These are phyloP conservation scores for Dipodascus geniculatus DNA, from an alignment of 805 yeast genomes.

Conservation along the genomic window DNA sequence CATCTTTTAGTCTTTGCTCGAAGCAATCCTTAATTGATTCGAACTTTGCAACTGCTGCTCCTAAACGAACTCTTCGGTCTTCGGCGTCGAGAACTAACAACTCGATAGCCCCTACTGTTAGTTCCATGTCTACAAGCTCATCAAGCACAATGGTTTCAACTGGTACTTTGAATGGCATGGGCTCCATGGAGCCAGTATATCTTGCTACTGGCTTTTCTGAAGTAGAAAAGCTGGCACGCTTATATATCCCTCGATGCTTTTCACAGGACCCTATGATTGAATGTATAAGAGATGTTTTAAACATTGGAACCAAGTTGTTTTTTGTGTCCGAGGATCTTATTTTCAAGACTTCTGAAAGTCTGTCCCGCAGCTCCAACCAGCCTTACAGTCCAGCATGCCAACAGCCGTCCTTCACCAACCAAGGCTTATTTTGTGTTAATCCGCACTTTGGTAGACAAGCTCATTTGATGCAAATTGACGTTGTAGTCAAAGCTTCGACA, in stretches of 20 bases:
- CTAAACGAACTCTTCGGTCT: not conserved
- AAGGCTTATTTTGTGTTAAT: not conserved
- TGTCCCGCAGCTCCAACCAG: not conserved
- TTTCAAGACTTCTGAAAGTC: conserved; percentile 39
- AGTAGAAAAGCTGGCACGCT: conserved; percentile 30
- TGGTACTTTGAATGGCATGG: not conserved
- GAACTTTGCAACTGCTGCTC: not conserved
- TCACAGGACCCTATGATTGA: conserved; percentile 39
- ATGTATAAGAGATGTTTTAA: conserved; percentile 50
- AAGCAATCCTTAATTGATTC: conserved; percentile 30
- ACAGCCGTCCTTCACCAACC: not conserved
- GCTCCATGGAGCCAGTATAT: not conserved
- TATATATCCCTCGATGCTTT: conserved; percentile 21
- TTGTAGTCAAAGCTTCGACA: conserved; percentile 55
- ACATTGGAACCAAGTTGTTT: conserved; percentile 46
- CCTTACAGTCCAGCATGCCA: not conserved
- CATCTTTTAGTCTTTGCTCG: conserved; percentile 48
- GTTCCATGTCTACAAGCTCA: no score
- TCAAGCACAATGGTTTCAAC: no score
- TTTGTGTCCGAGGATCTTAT: conserved; percentile 44
- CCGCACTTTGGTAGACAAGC: not conserved
- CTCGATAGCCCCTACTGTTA: no score
- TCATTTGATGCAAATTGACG: conserved; percentile 27
- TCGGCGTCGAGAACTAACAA: not conserved
- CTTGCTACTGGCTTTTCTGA: conserved; percentile 33